Evolutionary conservation across 306 rosid species (phyloP).

Genomic region (Vigna trinervia): DNA sequence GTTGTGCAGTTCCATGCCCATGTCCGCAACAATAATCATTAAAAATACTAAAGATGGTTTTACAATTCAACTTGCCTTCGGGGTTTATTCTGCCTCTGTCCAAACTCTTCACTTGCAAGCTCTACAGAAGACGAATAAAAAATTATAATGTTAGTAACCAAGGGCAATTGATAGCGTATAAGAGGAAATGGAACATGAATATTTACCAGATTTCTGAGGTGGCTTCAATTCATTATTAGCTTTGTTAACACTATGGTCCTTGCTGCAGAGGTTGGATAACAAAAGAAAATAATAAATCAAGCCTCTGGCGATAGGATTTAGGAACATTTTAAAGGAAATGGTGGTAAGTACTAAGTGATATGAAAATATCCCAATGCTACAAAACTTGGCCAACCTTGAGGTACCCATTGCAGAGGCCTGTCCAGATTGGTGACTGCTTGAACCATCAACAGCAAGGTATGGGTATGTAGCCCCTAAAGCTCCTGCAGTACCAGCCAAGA

Average conservation of each 20-base stretch:
- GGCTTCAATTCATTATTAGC: constrained; percentile 71
- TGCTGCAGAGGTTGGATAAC: constrained; percentile 52
- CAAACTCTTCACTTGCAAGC: constrained; percentile 75
- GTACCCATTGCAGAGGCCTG: constrained; percentile 8
- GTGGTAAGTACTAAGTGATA: neutral
- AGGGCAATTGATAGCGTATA: neutral
- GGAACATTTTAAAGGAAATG: neutral
- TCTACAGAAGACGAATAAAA: constrained; percentile 55
- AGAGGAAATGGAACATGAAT: constrained; percentile 22
- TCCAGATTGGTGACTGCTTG: constrained; percentile 8
- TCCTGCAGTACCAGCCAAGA: constrained; percentile 18
- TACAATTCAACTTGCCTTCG: constrained; percentile 70
- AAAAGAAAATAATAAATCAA: neutral
- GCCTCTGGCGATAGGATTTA: neutral
- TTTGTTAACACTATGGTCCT: constrained; percentile 64
- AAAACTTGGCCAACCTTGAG: neutral
- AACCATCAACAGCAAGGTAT: constrained; percentile 20
- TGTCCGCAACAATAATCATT: neutral
- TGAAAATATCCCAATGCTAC: neutral
- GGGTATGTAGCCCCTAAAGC: constrained; percentile 13
- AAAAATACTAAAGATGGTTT: neutral
- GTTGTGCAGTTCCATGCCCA: neutral
- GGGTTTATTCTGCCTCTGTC: constrained; percentile 89
- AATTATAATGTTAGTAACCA: neutral
- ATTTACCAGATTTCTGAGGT: constrained; percentile 74